Evolutionary conservation across 352 stramenopile species (phyloP), one percentile per base, ranked within the genome.

Genomic region (Sclerospora graminicola): DNA sequence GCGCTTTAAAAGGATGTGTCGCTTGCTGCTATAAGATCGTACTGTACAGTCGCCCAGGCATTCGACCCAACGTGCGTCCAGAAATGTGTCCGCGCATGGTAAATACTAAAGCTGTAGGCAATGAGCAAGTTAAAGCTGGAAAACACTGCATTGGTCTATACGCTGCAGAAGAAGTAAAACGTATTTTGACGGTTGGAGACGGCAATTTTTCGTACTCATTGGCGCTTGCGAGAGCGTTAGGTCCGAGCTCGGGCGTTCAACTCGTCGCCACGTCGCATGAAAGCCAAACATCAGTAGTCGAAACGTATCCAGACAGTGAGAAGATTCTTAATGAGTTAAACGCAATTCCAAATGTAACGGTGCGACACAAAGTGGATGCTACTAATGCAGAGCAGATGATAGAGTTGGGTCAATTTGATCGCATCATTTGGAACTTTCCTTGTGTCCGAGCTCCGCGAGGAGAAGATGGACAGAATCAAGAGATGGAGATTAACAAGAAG

Each of bases 401-500:
- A n/a, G 32, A 30, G n/a, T 41, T 82, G 6, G 66, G 65, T 1
- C 53, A 48, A 19, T 98, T 97, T 59, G 81, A 98, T 58, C 70
- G 85, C 50, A 83, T 98, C 33, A 70, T 96, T 23, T 98, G 92
- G 89, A 98, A 98, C 63, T 98, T 98, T 54, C 91, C 93, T 16
- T 98, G 94, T 48, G 87, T 96, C 5, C 84, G 82, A 21, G 85
- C 94, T 33, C 69, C 61, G 0, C 70, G 66, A 8, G 92, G 95
- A 37, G 70, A 96, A 60, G 95, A 98, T 72, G 95, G 92, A n/a
- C 94, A 98, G 69, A 97, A 97, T 61, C 44, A 92, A 26, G 89
- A 93, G 53, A 97, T 98, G 84, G 90, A 98, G 54, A 43, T 69
- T 6, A 98, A 98, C 68, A 97, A 97, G 54, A 45, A 79, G 43